These are phyloP conservation scores for Rhizopogon rudus DNA, from an alignment of 768 basidiomycete genomes.

Conservation along the genomic window DNA sequence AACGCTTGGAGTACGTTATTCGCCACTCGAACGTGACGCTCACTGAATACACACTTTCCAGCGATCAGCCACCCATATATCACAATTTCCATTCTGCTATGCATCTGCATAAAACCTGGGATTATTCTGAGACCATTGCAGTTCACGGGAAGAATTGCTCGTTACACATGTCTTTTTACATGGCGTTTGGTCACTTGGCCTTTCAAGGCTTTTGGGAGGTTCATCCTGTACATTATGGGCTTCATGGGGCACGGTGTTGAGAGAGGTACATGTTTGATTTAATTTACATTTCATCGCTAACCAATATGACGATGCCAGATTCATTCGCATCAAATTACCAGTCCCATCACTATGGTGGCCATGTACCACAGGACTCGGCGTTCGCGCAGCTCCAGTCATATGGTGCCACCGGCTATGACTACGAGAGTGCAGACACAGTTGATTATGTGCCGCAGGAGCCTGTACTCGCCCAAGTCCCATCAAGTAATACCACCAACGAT, in stretches of 20 bases:
- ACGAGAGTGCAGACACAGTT: no score
- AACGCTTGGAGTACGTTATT: background rate
- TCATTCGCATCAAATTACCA: slow-evolving; percentile 7
- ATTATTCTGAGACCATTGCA: background rate
- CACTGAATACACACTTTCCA: background rate
- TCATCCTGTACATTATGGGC: background rate
- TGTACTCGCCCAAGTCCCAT: no score
- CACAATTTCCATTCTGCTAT: background rate
- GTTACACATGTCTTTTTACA: background rate
- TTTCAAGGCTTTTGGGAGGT: background rate
- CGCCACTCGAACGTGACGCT: background rate
- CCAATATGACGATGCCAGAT: background rate
- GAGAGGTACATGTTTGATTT: background rate
- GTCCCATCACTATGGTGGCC: slow-evolving; percentile 4
- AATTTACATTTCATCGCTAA: background rate
- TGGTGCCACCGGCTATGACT: background rate
- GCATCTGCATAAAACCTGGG: background rate
- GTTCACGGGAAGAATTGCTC: background rate
- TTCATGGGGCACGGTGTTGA: background rate
- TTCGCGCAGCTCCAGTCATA: slow-evolving; percentile 6
- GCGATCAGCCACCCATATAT: slow-evolving; percentile 2
- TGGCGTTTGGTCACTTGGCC: background rate
- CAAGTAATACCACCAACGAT: no score
- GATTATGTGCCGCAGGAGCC: no score
- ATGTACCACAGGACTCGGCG: slow-evolving; percentile 3